Percentiles rank a stretch among this genome's conserved stretches.
These are phyloP conservation scores for Schizothecium vesticola DNA, from an alignment of 495 filamentous ascomycete species.

Conservation along the genomic window DNA sequence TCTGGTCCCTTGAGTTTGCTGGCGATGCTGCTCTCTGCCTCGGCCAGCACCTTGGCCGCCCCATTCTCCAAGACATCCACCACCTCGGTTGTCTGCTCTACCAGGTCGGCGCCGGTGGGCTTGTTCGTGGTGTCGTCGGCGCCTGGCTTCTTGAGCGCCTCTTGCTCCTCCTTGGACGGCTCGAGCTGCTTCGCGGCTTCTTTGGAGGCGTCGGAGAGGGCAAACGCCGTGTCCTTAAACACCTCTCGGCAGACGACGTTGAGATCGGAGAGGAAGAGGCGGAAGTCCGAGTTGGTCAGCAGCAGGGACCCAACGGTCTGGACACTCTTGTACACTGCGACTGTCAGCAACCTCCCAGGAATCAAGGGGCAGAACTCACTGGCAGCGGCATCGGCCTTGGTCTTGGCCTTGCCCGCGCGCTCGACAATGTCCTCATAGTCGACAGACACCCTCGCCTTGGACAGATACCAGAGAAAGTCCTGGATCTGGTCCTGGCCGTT, in stretches of 20 bases:
- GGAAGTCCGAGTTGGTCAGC: constrained; percentile 84
- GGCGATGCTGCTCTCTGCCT: constrained; percentile 59
- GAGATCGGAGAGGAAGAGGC: constrained; percentile 79
- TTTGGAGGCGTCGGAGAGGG: constrained; percentile 64
- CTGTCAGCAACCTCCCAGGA: neutral
- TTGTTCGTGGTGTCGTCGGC: constrained; percentile 44
- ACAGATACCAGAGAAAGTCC: constrained; percentile 82
- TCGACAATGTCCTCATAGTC: constrained; percentile 61
- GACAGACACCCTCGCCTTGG: constrained; percentile 63
- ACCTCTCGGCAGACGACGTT: constrained; percentile 75
- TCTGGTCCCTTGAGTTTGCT: constrained; percentile 66
- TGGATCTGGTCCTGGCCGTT: constrained; percentile 82
- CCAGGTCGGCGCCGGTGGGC: constrained; percentile 55
- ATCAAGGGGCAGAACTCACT: constrained; percentile 44
- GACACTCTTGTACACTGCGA: constrained; percentile 70
- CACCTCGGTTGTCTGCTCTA: constrained; percentile 57
- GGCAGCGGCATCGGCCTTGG: constrained; percentile 71
- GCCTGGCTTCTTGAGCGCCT: constrained; percentile 52
- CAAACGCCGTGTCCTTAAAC: constrained; percentile 79
- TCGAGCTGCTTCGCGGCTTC: constrained; percentile 66
- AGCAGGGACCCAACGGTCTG: constrained; percentile 78
- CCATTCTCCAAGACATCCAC: constrained; percentile 59
- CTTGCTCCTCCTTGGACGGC: constrained; percentile 57
- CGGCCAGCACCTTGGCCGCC: constrained; percentile 56
- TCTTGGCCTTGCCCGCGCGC: constrained; percentile 58